Base-by-base conservation (phyloP, 2,329 filamentous ascomycete genomes). In the Elsinoe batatas region DNA sequence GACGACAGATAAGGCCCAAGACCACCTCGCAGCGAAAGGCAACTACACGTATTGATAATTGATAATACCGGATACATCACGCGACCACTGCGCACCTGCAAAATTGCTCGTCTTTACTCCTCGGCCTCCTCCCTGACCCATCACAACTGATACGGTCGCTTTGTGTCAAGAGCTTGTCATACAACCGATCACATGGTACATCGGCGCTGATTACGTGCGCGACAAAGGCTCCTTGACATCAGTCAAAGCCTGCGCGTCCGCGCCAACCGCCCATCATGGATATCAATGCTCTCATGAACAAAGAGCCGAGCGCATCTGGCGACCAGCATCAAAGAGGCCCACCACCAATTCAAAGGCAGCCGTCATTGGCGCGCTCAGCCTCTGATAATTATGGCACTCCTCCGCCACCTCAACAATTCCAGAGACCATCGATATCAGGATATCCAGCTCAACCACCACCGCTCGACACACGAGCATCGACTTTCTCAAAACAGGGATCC, bases 251-350 rank as follows among this genome's bases (percentile, higher is more conserved):
- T 38, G 47, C 47, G 47, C 47, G 47, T 33, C 47, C 37, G 33
- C 47, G 47, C 47, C 33, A 6, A 8, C 22, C 53, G 44, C 43
- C 18, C 57, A 57, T 50, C 20, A 69, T 68, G 67, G 64, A 69
- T 59, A 61, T 69, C 54, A 51, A 42, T 6, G 58, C 57, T 11
- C 57, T 62, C 22, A 63, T 69, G 60, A 60, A 68, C 56, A 67
- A 67, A 56, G 63, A 67, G 56, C 26, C 46, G 38, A 13, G 26
- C 36, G 35, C 64, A 22, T 60, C 62, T 32, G 62, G 62, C 53
- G 63, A 58, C 46, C 47, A 60, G 15, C 51, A 60, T 56, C 57
- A 60, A 53, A 56, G 56, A 53, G 36, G 10, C 4, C 18, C 47
- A 18, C n/a, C 33, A 20, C 17, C 47, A 32, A 3, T 4, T 5